Percentiles rank a stretch among this genome's conserved stretches.
These are phyloP conservation scores for Naegleria gruberi DNA, from an alignment of 208 protist genomes.

Conservation along the genomic window DNA sequence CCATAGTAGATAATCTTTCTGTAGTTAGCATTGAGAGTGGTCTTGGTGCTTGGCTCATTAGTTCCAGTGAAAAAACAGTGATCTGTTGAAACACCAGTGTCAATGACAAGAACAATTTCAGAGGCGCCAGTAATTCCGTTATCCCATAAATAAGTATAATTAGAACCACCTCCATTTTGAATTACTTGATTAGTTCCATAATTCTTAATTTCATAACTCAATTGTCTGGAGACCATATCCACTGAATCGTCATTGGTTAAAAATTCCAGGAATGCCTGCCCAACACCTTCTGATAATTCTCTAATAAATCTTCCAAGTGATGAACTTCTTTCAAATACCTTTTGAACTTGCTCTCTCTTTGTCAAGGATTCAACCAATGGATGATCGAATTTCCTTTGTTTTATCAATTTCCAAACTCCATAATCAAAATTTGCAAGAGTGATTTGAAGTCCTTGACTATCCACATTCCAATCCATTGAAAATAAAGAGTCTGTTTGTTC, in stretches of 20 bases:
- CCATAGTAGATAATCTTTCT: not conserved
- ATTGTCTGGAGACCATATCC: not conserved
- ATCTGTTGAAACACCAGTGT: not conserved
- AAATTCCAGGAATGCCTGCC: not conserved
- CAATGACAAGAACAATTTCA: not conserved
- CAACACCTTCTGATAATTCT: not conserved
- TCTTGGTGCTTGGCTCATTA: not conserved
- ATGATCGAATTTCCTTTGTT: not conserved
- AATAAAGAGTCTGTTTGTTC: no score
- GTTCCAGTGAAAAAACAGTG: not conserved
- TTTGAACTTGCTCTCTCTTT: not conserved
- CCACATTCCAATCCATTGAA: not conserved
- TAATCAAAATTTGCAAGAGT: not conserved
- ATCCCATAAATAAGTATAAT: not conserved
- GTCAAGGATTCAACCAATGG: not conserved
- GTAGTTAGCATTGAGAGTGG: not conserved
- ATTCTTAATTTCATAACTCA: not conserved
- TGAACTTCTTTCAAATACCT: not conserved
- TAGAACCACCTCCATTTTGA: not conserved
- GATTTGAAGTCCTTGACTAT: not conserved
- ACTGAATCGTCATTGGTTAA: not conserved
- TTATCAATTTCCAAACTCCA: not conserved
- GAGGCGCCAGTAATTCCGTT: not conserved
- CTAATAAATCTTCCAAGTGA: not conserved
- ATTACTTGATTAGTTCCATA: not conserved